Evolutionary conservation across 192 early-diverging fungal genomes (phyloP), one percentile per base, ranked within the genome.

Genomic region (Podila epigama): DNA sequence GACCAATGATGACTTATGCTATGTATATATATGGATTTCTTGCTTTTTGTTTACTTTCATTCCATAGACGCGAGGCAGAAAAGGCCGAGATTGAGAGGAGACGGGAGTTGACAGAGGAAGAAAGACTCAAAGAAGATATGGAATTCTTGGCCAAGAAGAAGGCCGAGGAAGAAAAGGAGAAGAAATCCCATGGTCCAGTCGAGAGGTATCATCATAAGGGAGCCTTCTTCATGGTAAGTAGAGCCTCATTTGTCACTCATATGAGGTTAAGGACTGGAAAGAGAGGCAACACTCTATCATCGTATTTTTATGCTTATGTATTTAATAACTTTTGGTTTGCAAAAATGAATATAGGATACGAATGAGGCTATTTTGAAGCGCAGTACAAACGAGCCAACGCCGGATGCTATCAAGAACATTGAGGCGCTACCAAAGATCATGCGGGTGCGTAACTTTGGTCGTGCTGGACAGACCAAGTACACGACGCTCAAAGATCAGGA

Each of bases 371-470:
- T 95, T 42, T 70, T 89, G 33, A 80, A 87, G 42, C 79, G 92
- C 32, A 89, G 93, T 52, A 90, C 91, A 52, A 75, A 84, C n/a
- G 83, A 78, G 35, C 86, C 93, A n/a, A 95, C 93, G 8, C 66
- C 88, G 5, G 90, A 91, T 55, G 73, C 73, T 12, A 51, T 77
- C 48, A 93, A 89, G 69, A 83, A 91, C n/a, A 48, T 77, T 56
- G 63, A 64, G 9, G 67, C 86, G 11, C 79, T 97, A 15, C 95
- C 95, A 32, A 87, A 88, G 57, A 88, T 97, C 9, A 94, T 96
- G 91, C 93, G 94, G 73, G 94, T 95, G 36, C 93, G 94, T 66
- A 95, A 95, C 63, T 97, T 96, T 87, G 95, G 95, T 51, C 64
- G 85, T 39, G 83, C 88, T 11, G 92, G 95, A 20, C 91, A 92